Evolutionary conservation across 768 basidiomycete species (phyloP).

Genomic region (Leccinellum albellum): DNA sequence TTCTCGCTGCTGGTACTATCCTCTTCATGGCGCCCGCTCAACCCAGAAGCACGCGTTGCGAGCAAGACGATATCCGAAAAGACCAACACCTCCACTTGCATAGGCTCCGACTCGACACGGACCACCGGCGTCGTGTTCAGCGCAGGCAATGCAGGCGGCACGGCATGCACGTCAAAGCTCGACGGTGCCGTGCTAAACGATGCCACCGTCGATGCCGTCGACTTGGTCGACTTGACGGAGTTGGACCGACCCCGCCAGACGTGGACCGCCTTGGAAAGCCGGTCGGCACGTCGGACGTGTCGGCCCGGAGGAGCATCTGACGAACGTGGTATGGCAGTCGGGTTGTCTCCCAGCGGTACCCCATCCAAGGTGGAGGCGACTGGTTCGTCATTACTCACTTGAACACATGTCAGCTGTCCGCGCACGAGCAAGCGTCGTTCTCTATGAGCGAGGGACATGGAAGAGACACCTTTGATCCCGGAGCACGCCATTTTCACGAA

Average conservation of each 20-base stretch:
- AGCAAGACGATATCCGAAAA: conserved; percentile 73
- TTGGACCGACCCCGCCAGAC: conserved; percentile 47
- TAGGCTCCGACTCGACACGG: conserved; percentile 23
- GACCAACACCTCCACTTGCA: conserved; percentile 42
- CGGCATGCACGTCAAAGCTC: conserved; percentile 22
- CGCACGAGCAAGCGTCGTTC: conserved; percentile 74
- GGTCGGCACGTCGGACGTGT: conserved; percentile 18
- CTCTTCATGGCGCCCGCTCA: background rate
- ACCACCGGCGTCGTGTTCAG: conserved; percentile 19
- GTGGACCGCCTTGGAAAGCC: conserved; percentile 39
- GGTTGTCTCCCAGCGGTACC: background rate
- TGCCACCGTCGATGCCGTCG: conserved; percentile 22
- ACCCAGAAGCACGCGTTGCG: conserved; percentile 31
- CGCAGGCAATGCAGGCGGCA: conserved; percentile 2
- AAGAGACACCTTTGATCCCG: conserved; percentile 55
- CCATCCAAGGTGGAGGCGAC: background rate
- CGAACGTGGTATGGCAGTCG: background rate
- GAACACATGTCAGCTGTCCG: conserved; percentile 47
- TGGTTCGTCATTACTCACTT: conserved; percentile 37
- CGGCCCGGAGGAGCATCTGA: background rate
- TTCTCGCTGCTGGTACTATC: conserved; percentile 15
- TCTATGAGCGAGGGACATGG: conserved; percentile 56
- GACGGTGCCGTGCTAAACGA: conserved; percentile 31
- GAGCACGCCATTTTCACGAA: conserved; percentile 56
- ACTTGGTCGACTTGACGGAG: conserved; percentile 30